Base-by-base conservation (phyloP, 345 rosid genomes). In the Hevea brasiliensis region DNA sequence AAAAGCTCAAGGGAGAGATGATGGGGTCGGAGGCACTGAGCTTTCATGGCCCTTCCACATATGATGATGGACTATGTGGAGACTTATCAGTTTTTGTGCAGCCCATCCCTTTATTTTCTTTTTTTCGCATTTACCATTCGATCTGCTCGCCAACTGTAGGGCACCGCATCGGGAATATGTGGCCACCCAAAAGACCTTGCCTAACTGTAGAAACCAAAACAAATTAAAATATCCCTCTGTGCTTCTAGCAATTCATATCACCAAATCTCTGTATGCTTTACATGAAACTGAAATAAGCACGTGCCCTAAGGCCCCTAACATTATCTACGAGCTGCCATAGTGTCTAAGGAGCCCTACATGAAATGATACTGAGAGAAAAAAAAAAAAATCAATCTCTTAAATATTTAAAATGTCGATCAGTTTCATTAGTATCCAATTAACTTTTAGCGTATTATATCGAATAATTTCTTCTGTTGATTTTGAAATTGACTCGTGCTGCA, bases 1-100 rank as follows among this genome's bases (percentile, higher is more conserved):
- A 78, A 73, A 72, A 65, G 51, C 56, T 58, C 54, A 32, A 72
- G 47, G 58, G 60, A 74, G 77, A 73, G 82, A 84, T 77, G 83
- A 90, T 79, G 86, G 88, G 81, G 82, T 86, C 79, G 87, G 83
- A 77, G 88, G 21, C 76, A 87, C 88, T 76, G 78, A 81, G 83
- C 90, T 83, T 83, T 87, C 90, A 76, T 69, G 76, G 76, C 76
- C 75, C 77, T 40, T 14, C 4, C 42, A 48, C 24, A 67, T 50
- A 54, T 15, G 51, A 53, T 15, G 57, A 61, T 48, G 48, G 65
- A 60, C 79, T 70, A 68, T 63, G 71, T 76, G 56, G 51, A 18
- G 57, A 75, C 65, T 75, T 29, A 72, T 60, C 67, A 32, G 67
- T 42, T 45, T 67, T 8, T 18, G n/a, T n/a, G n/a, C n/a, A n/a